These are phyloP conservation scores for Rhodamnia argentea DNA, from an alignment of 345 rosid genomes.

Conservation along the genomic window DNA sequence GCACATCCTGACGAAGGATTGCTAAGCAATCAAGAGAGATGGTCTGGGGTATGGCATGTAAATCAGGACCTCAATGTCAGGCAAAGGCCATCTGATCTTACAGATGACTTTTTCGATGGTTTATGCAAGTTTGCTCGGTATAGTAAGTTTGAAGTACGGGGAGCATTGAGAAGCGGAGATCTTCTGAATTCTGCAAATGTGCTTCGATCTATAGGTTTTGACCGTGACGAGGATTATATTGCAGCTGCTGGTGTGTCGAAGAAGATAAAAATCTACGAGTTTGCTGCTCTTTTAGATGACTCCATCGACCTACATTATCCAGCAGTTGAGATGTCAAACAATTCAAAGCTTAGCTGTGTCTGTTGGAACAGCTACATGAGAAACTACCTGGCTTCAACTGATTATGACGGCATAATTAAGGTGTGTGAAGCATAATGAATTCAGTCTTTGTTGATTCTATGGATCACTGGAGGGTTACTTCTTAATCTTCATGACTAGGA, in stretches of 20 bases:
- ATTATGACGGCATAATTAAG: constrained; percentile 80
- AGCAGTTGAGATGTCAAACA: constrained; percentile 68
- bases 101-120: constrained; percentile 65
- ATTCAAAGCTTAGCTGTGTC: constrained; percentile 71
- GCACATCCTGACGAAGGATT: constrained; percentile 28
- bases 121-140: constrained; percentile 70
- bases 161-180: constrained; percentile 62
- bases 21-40: constrained; percentile 20
- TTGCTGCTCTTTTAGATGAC: constrained; percentile 55
- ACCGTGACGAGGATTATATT: constrained; percentile 65
- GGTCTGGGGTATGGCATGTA: constrained; percentile 19
- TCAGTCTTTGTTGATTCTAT: constrained; percentile 1
- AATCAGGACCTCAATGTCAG: constrained; percentile 18
- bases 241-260: constrained; percentile 93
- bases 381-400: constrained; percentile 85
- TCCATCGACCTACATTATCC: constrained; percentile 77
- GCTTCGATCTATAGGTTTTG: constrained; percentile 73
- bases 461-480: neutral
- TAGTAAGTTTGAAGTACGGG: constrained; percentile 67
- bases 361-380: constrained; percentile 90
- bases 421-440: constrained; percentile 16
- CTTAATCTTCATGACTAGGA: neutral
- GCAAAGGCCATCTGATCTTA: constrained; percentile 30
- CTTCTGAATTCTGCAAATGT: constrained; percentile 67
- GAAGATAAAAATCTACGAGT: constrained; percentile 78